Evolutionary conservation across 2,329 filamentous ascomycete genomes (phyloP).

Genomic region (Stagonosporopsis rhizophila): DNA sequence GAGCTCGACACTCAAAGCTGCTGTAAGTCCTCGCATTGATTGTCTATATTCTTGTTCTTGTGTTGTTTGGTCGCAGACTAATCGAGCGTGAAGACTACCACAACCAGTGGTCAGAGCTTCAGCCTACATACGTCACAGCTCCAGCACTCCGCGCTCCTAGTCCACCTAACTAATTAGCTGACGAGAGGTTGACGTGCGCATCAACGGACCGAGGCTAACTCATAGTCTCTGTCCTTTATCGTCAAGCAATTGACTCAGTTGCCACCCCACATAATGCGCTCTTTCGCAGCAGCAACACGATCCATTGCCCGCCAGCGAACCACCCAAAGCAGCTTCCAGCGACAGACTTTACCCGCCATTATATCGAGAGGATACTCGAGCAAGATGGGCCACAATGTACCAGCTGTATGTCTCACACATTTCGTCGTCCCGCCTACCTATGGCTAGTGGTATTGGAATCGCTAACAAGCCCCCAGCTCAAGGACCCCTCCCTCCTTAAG

Average conservation of each 20-base stretch:
- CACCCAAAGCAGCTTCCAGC: constrained; percentile 40
- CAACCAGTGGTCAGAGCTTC: constrained; percentile 22
- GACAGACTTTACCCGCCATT: constrained; percentile 43
- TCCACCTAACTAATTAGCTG: constrained; percentile 6
- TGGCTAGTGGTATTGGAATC: neutral
- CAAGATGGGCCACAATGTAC: constrained; percentile 53
- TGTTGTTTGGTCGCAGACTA: neutral
- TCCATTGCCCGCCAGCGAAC: constrained; percentile 41
- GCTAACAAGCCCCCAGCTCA: constrained; percentile 48
- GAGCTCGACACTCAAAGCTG: constrained; percentile 9
- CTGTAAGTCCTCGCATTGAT: neutral
- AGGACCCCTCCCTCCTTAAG: constrained; percentile 73
- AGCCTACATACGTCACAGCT: constrained; percentile 14
- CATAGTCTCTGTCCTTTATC: neutral
- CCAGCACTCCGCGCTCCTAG: constrained; percentile 1
- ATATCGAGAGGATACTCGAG: constrained; percentile 50
- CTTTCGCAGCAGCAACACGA: constrained; percentile 41
- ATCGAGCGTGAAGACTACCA: constrained; percentile 2
- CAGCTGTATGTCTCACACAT: constrained; percentile 41
- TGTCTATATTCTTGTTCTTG: neutral
- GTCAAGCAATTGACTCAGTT: constrained; percentile 4
- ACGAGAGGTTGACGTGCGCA: constrained; percentile 19
- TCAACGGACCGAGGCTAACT: constrained; percentile 7
- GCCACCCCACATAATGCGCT: constrained; percentile 37
- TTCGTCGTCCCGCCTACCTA: neutral